Base-by-base conservation (phyloP, 495 filamentous ascomycete species). In the Gamarada debralockiae region DNA sequence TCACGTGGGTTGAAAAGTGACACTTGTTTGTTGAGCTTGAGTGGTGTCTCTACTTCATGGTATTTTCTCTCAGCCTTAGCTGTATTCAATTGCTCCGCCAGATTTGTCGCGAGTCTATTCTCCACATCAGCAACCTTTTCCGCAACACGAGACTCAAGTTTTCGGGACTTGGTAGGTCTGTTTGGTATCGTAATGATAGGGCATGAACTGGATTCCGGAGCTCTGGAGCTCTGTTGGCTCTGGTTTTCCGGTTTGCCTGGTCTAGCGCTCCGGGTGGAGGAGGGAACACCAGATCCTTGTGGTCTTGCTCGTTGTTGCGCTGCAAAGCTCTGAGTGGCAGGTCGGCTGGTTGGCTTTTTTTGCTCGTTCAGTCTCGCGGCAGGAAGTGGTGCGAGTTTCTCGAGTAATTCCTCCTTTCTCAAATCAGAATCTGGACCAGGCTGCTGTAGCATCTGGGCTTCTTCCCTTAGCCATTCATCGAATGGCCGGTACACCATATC, bases 401-500 rank as follows among this genome's bases (percentile, higher is more conserved):
- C 31, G 12, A 50, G 36, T 22, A 56, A 12, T 3, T 37, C 27
- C 14, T 43, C 38, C 12, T 43, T 20, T 22, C 27, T 40, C 3
- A 36, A 3, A 25, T 54, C 39, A n/a, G 21, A 17, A 34, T 43
- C 18, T 27, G 57, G 34, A 6, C 33, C 52, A 9, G 15, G 10
- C 23, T 29, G 45, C n/a, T 13, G 14, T 50, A 14, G 42, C n/a
- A 15, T n/a, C 5, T 43, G 21, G 15, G 40, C 52, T 37, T 60
- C 46, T 31, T 60, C 60, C 25, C 36, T 48, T 17, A 61, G 31
- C 58, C 55, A 58, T 42, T 61, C 55, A 24, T 77, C 70, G 41
- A 77, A 81, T 12, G 76, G 78, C 25, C 74, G 68, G 62, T 92
- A 92, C 10, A 92, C 83, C 49, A 83, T 75, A 33, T 83, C 82